Evolutionary conservation across 2,329 filamentous ascomycete species (phyloP).

Genomic region (Fusarium globosum): DNA sequence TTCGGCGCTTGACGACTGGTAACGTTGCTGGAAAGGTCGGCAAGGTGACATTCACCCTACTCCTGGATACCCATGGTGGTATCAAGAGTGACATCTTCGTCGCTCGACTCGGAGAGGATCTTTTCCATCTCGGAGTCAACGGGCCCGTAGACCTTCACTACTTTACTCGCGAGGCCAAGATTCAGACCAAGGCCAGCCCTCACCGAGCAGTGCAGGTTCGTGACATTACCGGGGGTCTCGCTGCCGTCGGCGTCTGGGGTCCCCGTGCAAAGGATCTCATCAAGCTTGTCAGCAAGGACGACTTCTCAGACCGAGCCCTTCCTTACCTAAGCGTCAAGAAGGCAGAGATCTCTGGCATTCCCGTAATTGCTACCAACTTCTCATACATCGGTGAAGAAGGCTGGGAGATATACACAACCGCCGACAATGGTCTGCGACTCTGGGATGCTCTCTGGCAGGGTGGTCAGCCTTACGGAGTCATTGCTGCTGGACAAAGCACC

Average conservation of each 20-base stretch:
- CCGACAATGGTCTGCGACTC: conserved; percentile 66
- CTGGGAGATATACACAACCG: conserved; percentile 71
- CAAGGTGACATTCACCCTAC: conserved; percentile 65
- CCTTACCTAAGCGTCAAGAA: conserved; percentile 63
- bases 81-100: conserved; percentile 69
- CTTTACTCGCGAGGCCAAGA: conserved; percentile 62
- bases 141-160: conserved; percentile 65
- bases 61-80: conserved; percentile 64
- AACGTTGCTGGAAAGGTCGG: conserved; percentile 61
- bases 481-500: conserved; percentile 68
- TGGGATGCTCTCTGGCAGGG: conserved; percentile 69
- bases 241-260: conserved; percentile 72
- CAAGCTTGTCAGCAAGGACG: conserved; percentile 55
- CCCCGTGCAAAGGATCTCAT: conserved; percentile 66
- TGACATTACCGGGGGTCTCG: conserved; percentile 70
- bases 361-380: conserved; percentile 65
- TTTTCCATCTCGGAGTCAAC: conserved; percentile 68
- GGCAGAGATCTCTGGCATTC: conserved; percentile 63
- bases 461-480: conserved; percentile 64
- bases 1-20: conserved; percentile 64
- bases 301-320: conserved; percentile 59
- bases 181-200: conserved; percentile 55
- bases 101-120: conserved; percentile 59
- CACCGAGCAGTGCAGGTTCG: conserved; percentile 61
- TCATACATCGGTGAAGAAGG: conserved; percentile 71